A percentile compares a stretch with the other conserved stretches of the same genome.
phyloP scores from a whole-genome alignment of 192 early-diverging fungal genomes.

The Gamsiella multidivaricata region DNA sequence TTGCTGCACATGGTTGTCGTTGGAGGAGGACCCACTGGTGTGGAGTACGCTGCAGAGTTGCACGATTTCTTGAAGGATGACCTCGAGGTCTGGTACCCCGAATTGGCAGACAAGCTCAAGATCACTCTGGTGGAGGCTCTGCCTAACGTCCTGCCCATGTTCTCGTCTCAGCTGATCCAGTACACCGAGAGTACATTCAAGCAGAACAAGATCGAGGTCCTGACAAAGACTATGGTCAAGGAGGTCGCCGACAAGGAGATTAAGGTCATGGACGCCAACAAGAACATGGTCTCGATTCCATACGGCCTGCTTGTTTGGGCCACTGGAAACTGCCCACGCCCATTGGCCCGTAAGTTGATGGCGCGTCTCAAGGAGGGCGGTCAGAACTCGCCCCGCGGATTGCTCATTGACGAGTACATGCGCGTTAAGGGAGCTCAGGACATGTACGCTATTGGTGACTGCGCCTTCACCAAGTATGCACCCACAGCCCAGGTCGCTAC shows the following conservation, averaged over 20 bases:
- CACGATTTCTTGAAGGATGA: conserved; percentile 86
- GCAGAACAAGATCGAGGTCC: conserved; percentile 77
- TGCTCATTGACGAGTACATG: conserved; percentile 79
- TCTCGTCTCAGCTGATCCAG: conserved; percentile 80
- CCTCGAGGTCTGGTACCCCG: conserved; percentile 79
- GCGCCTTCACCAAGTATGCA: conserved; percentile 79
- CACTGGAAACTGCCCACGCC: conserved; percentile 82
- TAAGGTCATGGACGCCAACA: conserved; percentile 72
- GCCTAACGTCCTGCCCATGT: conserved; percentile 81
- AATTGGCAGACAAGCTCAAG: conserved; percentile 78
- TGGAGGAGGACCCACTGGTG: conserved; percentile 73
- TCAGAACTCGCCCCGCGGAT: conserved; percentile 75
- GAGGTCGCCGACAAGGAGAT: conserved; percentile 80
- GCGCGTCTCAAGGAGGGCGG: conserved; percentile 62
- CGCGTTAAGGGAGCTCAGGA: conserved; percentile 69
- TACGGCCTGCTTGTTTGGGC: conserved; percentile 90
- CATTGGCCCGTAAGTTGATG: conserved; percentile 76
- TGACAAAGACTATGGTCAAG: conserved; percentile 85
- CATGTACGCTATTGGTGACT: conserved; percentile 81
- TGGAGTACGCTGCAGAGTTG: conserved; percentile 85
- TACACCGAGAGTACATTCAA: conserved; percentile 85
- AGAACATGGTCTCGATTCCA: conserved; percentile 69
- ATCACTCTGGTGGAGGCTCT: conserved; percentile 85
- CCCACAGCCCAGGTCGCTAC: conserved; percentile 90
- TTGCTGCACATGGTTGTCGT: conserved; percentile 85